Percentiles rank a stretch among this genome's conserved stretches.
phyloP scores from a whole-genome alignment of 169 alveolate species.

The Eimeria necatrix region DNA sequence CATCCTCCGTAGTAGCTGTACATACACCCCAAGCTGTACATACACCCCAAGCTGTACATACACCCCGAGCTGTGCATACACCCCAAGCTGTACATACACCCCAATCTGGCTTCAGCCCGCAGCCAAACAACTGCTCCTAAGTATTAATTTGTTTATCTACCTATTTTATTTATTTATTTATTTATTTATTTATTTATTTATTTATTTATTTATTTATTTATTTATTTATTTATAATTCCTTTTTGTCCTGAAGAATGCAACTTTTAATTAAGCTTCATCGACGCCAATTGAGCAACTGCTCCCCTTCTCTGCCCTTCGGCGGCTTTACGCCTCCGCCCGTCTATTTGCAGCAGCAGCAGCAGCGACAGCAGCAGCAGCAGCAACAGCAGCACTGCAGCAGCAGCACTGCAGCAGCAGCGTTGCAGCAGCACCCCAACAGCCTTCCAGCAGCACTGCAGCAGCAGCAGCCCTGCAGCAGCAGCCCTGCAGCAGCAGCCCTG shows the following conservation, averaged over 20 bases:
- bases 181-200: not conserved
- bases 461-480: too few relatives aligned
- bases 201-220: not conserved
- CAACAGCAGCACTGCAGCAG: not conserved
- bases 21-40: not conserved
- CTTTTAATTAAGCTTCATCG: not conserved
- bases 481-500: too few relatives aligned
- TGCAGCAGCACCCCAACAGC: too few relatives aligned
- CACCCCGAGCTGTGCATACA: not conserved
- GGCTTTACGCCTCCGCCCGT: too few relatives aligned
- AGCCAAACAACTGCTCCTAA: not conserved
- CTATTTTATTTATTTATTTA: not conserved
- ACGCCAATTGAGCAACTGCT: too few relatives aligned
- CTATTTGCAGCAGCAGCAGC: too few relatives aligned
- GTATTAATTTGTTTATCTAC: not conserved
- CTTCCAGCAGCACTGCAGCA: not conserved
- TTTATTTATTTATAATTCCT: not conserved
- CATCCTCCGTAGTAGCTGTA: slow-evolving; percentile 97
- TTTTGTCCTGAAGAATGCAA: not conserved
- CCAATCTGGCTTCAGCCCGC: too few relatives aligned
- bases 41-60: not conserved
- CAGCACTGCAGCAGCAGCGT: not conserved
- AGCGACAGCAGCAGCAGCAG: too few relatives aligned
- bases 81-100: too few relatives aligned
- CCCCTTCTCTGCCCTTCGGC: too few relatives aligned